Conservation (phyloP, 2,329 filamentous ascomycete species). For the Talaromyces sp. region DNA sequence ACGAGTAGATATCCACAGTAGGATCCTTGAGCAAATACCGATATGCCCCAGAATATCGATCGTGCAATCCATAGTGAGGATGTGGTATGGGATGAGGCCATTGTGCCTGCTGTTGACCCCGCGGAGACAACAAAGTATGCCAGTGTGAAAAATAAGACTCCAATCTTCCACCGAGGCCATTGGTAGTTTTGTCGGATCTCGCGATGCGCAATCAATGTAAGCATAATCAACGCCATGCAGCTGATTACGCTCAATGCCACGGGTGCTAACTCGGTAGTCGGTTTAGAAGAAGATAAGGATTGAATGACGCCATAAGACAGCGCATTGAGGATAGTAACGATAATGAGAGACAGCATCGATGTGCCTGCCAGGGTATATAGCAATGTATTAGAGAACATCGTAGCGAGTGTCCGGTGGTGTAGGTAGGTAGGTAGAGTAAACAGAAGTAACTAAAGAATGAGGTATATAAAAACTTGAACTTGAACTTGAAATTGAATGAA, state of each 20-base stretch:
- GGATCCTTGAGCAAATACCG: conserved; percentile 34
- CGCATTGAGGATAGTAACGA: conserved; percentile 33
- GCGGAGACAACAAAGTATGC: conserved; percentile 32
- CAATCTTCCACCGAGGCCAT: conserved; percentile 22
- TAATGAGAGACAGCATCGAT: conserved; percentile 27
- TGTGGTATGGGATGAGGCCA: conserved; percentile 23
- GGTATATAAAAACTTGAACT: too few relatives aligned
- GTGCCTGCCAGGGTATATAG: conserved; percentile 29
- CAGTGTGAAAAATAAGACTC: conserved; percentile 21
- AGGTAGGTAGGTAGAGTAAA: neutral
- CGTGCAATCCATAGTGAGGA: conserved; percentile 36
- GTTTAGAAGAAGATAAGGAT: conserved; percentile 15
- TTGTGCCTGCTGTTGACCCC: conserved; percentile 30
- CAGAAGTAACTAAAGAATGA: conserved; percentile 5
- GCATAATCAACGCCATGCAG: conserved; percentile 27
- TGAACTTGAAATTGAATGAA: conserved; percentile 5
- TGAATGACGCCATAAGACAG: conserved; percentile 30
- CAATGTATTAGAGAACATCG: conserved; percentile 20
- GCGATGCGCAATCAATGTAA: conserved; percentile 22
- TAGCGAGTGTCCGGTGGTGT: neutral
- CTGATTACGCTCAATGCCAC: conserved; percentile 29
- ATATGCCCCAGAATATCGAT: conserved; percentile 39
- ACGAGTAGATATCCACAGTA: conserved; percentile 34
- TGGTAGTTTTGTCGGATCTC: conserved; percentile 18
- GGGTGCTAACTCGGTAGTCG: conserved; percentile 26